A percentile compares a stretch with the other conserved stretches of the same genome.
phyloP scores from a whole-genome alignment of 108 stramenopile species.

The Stephanodiscus minutulus region DNA sequence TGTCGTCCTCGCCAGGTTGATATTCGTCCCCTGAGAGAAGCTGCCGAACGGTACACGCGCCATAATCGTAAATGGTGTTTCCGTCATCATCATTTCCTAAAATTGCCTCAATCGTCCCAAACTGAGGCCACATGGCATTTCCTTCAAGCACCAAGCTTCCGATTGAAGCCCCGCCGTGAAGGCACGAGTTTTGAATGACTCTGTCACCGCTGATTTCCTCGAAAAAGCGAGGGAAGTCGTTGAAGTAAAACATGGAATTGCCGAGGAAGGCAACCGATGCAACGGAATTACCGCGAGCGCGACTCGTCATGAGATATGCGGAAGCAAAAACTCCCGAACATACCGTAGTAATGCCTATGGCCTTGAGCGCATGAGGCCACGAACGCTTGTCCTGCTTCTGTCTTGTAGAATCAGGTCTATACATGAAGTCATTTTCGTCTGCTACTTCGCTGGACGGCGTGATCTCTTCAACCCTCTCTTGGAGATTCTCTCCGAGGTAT shows the following conservation, averaged over 20 bases:
- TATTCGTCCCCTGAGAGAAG: slow-evolving; percentile 19
- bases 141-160: slow-evolving; percentile 44
- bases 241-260: slow-evolving; percentile 48
- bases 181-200: slow-evolving; percentile 54
- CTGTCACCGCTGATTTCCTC: slow-evolving; percentile 30
- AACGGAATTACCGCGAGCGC: too few species aligned
- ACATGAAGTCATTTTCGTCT: too few species aligned
- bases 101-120: slow-evolving; percentile 43
- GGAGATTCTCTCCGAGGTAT: too few species aligned
- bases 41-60: slow-evolving; percentile 59
- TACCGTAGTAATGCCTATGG: too few species aligned
- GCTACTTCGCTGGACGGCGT: too few species aligned
- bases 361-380: too few species aligned
- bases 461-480: too few species aligned
- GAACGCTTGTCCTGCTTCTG: too few species aligned
- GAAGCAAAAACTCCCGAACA: too few species aligned
- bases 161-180: slow-evolving; percentile 48
- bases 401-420: too few species aligned
- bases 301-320: too few species aligned
- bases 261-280: slow-evolving; percentile 63
- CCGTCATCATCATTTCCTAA: slow-evolving; percentile 17
- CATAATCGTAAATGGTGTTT: slow-evolving; percentile 54
- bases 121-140: slow-evolving; percentile 63
- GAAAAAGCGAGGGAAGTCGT: slow-evolving; percentile 63
- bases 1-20: too few species aligned